Base-by-base conservation (phyloP, 768 basidiomycete genomes). In the Boletus sp. region DNA sequence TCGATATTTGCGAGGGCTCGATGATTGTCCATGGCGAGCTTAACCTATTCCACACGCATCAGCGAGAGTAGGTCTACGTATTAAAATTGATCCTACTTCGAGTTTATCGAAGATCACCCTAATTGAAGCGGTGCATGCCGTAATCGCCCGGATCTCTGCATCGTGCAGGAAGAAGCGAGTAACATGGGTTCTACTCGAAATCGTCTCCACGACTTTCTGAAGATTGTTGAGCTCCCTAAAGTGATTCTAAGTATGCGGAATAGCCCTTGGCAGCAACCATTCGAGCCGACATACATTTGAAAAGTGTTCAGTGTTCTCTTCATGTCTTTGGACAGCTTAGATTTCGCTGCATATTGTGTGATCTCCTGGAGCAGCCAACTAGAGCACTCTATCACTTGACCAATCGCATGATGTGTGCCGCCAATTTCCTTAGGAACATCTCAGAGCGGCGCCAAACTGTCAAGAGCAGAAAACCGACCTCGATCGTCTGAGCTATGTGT, bases 331-430 rank as follows among this genome's bases (percentile, higher is more conserved):
- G 58, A 44, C 5, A 61, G 14, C 18, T 41, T 28, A 2, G 32
- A 32, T 6, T n/a, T 5, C 35, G 24, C 30, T 7, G 45, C 57
- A 12, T 42, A 35, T 35, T 29, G 48, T 1, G 49, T 30, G 8
- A 60, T 63, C 10, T 60, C 54, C 1, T 64, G 33, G 7, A 63
- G 58, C 14, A 63, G 12, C 54, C 57, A 60, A 7, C 54, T 58
- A 37, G 62, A 56, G 12, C 36, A 40, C 29, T 64, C 57, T 18
- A 64, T 32, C 11, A 63, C 52, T 32, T 60, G 54, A 14, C n/a
- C 32, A 15, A 56, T 56, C 15, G 45, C 30, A 36, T 64, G 62
- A 40, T 64, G 63, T 7, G 44, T 24, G 3, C 62, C 62, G 0
- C 49, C 54, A 49, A 64, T 60, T 20, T 24, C 52, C 62, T 64